A percentile compares a stretch with the other conserved stretches of the same genome.
Evolutionary conservation across 768 basidiomycete genomes (phyloP).

Genomic region (Termitomyces sp.): DNA sequence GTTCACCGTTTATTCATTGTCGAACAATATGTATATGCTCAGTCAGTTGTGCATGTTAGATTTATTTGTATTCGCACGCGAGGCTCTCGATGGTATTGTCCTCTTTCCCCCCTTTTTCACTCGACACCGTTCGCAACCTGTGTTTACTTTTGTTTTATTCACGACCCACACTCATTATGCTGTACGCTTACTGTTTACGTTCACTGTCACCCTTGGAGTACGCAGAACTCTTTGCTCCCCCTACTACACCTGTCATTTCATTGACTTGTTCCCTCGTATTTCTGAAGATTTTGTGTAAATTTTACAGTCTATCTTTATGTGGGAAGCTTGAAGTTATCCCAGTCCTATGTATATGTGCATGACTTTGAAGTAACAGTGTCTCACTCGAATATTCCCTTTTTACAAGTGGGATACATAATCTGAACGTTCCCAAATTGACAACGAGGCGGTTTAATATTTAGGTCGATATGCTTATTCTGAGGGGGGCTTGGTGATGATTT

Average conservation of each 20-base stretch:
- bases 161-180: conserved; percentile 15
- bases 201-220: conserved; percentile 12
- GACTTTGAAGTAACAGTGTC: conserved; percentile 10
- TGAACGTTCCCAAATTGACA: too few species aligned
- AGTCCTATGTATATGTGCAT: conserved; percentile 27
- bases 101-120: not conserved
- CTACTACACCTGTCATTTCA: conserved; percentile 1
- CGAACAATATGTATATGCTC: not conserved
- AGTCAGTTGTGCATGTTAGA: not conserved
- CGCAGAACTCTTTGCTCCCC: conserved; percentile 10
- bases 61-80: conserved; percentile 9
- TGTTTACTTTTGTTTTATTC: conserved; percentile 7
- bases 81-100: conserved; percentile 18
- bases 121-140: not conserved
- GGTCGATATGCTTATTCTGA: too few species aligned
- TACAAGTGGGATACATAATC: too few species aligned
- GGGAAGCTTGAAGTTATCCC: conserved; percentile 26
- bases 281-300: conserved; percentile 13
- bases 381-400: conserved; percentile 2
- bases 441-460: too few species aligned
- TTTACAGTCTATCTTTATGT: conserved; percentile 17
- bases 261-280: conserved; percentile 2
- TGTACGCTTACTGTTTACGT: conserved; percentile 16
- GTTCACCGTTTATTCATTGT: conserved; percentile 2
- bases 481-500: too few species aligned